Base-by-base conservation (phyloP, 805 yeast species). In the Sugiyamaella mastotermitis region DNA sequence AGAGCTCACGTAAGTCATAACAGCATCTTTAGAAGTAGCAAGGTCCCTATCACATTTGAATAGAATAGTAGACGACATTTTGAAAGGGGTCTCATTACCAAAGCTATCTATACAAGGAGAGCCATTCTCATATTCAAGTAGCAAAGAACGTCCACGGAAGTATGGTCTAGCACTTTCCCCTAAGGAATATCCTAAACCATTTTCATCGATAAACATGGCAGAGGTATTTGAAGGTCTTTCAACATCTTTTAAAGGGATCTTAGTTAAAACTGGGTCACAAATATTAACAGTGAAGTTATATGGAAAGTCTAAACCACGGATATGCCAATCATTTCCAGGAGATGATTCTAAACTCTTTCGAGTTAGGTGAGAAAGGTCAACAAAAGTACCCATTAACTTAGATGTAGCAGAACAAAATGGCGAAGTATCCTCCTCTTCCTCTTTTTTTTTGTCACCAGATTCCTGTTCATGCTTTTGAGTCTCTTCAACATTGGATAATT, bases 41-140 rank as follows among this genome's bases (percentile, higher is more conserved):
- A 82, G 74, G 35, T 82, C 90, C 43, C 83, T 69, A 58, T 85
- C 95, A 59, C 96, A 86, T 10, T 79, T 71, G 47, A 86, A 83
- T 16, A 83, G 71, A 33, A 86, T 55, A 3, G 83, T 57, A 0
- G 94, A 73, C 2, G 87, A 76, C 51, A 72, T 80, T 35, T 76
- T 65, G 33, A 72, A 42, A 25, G 66, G 70, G 2, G 51, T 45
- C 4, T 14, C 14, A 35, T 68, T 60, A 0, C 82, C 80, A 3
- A 22, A 15, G n/a, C 14, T n/a, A 14, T 42, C 56, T 27, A 57
- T 58, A 51, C 65, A 60, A 11, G 49, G 53, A 4, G 58, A 74
- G 2, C 95, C 95, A 52, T 76, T 72, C 26, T 64, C 70, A 58
- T 87, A 87, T 29, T 78, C 79, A 45, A 86, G 56, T 1, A 80